phyloP scores from a whole-genome alignment of 1,284 basidiomycete species.

The Rhodotorula sp. region DNA sequence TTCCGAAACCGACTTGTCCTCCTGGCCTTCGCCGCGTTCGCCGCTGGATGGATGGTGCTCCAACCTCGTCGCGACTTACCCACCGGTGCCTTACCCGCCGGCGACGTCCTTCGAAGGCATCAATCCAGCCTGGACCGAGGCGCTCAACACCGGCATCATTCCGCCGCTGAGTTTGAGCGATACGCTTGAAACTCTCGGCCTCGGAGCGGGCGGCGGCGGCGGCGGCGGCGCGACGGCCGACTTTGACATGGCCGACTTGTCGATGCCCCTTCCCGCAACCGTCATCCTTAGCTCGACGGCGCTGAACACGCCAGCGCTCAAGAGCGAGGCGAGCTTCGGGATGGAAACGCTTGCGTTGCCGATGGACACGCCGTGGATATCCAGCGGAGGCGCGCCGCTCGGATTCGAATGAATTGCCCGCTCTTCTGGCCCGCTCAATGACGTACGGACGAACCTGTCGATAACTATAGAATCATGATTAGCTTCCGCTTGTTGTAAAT shows the following conservation, averaged over 20 bases:
- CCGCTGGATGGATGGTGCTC: slow-evolving; percentile 2
- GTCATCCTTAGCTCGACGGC: not conserved
- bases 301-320: not conserved
- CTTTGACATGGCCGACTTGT: not conserved
- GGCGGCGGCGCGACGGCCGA: not conserved
- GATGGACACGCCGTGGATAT: slow-evolving; percentile 6
- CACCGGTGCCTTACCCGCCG: slow-evolving; percentile 16
- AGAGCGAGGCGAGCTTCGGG: not conserved
- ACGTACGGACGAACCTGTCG: no score
- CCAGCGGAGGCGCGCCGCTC: no score
- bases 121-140: slow-evolving; percentile 6
- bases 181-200: not conserved
- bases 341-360: slow-evolving; percentile 14
- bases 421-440: no score
- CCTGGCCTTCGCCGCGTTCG: slow-evolving; percentile 13
- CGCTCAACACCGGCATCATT: not conserved
- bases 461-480: not conserved
- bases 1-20: slow-evolving; percentile 3
- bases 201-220: not conserved
- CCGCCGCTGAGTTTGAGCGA: not conserved
- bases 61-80: slow-evolving; percentile 4
- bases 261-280: not conserved
- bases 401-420: not conserved
- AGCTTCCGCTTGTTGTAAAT: not conserved
- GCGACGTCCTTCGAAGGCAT: not conserved